phyloP scores from a whole-genome alignment of 192 early-diverging fungal species.

The Backusella westeae region DNA sequence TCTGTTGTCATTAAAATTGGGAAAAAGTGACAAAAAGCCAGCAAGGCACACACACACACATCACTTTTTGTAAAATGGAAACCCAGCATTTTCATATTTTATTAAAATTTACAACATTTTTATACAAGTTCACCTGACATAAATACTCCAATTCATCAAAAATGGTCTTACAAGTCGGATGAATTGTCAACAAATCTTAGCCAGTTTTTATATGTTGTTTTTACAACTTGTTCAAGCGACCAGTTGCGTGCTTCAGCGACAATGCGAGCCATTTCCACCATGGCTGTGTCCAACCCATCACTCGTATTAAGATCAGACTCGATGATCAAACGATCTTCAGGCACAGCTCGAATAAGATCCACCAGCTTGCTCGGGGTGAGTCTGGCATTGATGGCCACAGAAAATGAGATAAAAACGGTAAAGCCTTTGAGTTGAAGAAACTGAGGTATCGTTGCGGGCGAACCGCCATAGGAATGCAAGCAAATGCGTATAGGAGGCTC shows the following conservation, averaged over 20 bases:
- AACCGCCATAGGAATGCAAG: constrained; percentile 86
- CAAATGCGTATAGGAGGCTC: constrained; percentile 64
- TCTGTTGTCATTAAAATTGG: too few relatives aligned
- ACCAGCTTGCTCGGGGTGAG: constrained; percentile 47
- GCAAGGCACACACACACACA: not conserved
- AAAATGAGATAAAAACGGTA: constrained; percentile 79
- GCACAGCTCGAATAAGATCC: constrained; percentile 67
- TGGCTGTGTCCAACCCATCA: constrained; percentile 46
- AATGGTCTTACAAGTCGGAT: not conserved
- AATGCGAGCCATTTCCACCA: constrained; percentile 51
- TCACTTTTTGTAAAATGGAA: not conserved
- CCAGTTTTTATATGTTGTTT: not conserved
- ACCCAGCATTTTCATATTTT: not conserved
- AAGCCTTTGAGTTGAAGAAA: constrained; percentile 18
- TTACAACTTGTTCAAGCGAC: constrained; percentile 34
- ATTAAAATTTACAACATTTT: not conserved
- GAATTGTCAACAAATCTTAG: not conserved
- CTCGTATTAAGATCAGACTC: constrained; percentile 80
- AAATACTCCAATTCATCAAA: not conserved
- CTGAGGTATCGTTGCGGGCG: constrained; percentile 29
- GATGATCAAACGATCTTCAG: constrained; percentile 74
- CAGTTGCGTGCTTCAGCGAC: constrained; percentile 61
- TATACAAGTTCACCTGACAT: too few relatives aligned
- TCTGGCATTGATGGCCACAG: constrained; percentile 71
- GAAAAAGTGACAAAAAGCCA: too few relatives aligned